Evolutionary conservation across 2,329 filamentous ascomycete species (phyloP), one percentile per base, ranked within the genome.

Genomic region (Monosporascus ibericus): DNA sequence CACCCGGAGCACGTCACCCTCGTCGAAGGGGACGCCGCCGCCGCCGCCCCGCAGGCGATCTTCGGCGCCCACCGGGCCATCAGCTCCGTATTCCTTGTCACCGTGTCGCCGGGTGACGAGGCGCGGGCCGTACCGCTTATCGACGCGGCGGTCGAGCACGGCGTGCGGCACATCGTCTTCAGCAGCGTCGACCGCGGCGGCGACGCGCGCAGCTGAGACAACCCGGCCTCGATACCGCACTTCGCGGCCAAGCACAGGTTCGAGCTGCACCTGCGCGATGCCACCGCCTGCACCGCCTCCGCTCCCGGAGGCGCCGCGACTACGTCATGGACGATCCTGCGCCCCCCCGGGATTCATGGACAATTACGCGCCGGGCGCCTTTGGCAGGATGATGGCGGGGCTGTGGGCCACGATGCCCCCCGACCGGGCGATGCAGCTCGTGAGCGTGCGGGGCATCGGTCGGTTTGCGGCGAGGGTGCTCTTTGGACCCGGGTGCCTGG

Each of bases 121-220:
- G 58, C 68, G 0, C 82, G 87, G 65, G 84, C 83, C 50, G 82
- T 75, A 39, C 72, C 68, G 0, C 68, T 88, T 6, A 72, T 86
- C 51, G 78, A 85, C 53, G 79, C 75, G n/a, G 72, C 79, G 3
- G 62, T 86, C 52, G 74, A 76, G 30, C 66, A 78, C 25, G 73
- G 74, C 14, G 79, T 87, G 42, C 70, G 75, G 53, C 76, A 82
- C 61, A 84, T 87, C 59, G 76, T 88, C 44, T 87, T 86, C 68
- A 79, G 75, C 30, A 81, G 76, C 49, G 81, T 86, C 25, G 85
- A 87, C 56, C 80, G 85, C 40, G 81, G 82, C 44, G 82, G 83
- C 46, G 67, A 70, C 24, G 67, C 66, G 3, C 73, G 72, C 5
- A 77, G 74, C 47, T 75, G 77, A 60, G 73, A 75, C 5, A 77